These are phyloP conservation scores for Xylaria sp. DNA, from an alignment of 2,329 filamentous ascomycete species.

Conservation along the genomic window DNA sequence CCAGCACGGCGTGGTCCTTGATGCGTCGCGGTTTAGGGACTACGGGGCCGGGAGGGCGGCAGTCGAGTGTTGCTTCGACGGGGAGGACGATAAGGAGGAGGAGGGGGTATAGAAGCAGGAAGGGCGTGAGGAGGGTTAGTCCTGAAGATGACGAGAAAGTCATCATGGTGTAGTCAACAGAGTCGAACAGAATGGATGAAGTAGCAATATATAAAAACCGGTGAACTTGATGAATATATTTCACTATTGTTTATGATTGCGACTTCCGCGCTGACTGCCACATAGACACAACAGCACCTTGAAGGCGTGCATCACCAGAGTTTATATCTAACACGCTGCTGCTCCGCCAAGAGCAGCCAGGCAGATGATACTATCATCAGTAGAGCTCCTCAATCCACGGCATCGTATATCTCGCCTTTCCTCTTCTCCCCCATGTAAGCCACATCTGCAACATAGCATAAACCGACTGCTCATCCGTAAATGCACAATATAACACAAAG, in stretches of 20 bases:
- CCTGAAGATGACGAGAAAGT: neutral
- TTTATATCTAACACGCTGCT: too few relatives aligned
- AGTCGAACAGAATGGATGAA: neutral
- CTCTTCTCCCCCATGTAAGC: neutral
- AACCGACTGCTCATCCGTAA: neutral
- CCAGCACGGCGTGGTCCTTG: neutral
- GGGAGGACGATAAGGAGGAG: neutral
- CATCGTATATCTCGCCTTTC: neutral
- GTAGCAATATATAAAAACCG: too few relatives aligned
- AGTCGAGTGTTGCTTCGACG: neutral
- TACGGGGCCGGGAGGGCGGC: constrained; percentile 18
- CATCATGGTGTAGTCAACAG: neutral
- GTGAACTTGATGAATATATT: too few relatives aligned
- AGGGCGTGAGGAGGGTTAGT: neutral
- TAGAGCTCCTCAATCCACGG: too few relatives aligned
- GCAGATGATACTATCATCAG: too few relatives aligned
- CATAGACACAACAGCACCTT: too few relatives aligned
- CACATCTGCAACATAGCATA: neutral
- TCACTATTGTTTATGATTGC: too few relatives aligned
- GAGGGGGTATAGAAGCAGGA: neutral
- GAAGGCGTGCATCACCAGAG: too few relatives aligned
- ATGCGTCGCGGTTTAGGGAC: constrained; percentile 2
- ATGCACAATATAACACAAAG: neutral
- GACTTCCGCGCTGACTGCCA: too few relatives aligned
- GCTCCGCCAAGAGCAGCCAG: too few relatives aligned